Percentiles rank a stretch among this genome's conserved stretches.
These are phyloP conservation scores for Hygrophorus pudorinus DNA, from an alignment of 768 basidiomycete species.

Conservation along the genomic window DNA sequence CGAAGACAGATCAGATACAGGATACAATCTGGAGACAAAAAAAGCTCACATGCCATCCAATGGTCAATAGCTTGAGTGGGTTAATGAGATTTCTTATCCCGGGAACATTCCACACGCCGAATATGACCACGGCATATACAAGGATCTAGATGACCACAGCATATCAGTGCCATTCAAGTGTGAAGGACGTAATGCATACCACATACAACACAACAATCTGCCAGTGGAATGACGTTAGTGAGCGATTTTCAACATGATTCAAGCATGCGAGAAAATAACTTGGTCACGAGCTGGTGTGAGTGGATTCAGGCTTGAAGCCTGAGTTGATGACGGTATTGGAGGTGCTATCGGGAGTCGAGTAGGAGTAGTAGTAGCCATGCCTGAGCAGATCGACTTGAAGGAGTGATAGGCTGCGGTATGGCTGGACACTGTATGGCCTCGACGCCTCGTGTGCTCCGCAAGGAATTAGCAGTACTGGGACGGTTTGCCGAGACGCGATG, in stretches of 20 bases:
- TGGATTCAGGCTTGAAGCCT: constrained; percentile 27
- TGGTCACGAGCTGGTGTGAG: constrained; percentile 64
- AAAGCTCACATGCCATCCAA: constrained; percentile 54
- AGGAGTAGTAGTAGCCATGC: constrained; percentile 17
- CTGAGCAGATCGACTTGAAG: background rate
- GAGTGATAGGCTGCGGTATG: background rate
- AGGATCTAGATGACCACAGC: constrained; percentile 43
- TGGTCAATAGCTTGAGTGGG: constrained; percentile 79
- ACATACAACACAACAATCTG: constrained; percentile 72
- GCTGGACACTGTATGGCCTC: background rate
- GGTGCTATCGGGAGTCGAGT: constrained; percentile 35
- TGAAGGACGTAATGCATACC: constrained; percentile 32
- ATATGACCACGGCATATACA: constrained; percentile 78
- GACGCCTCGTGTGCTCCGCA: constrained; percentile 4
- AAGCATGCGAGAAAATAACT: constrained; percentile 27
- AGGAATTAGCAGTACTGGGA: background rate
- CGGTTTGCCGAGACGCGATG: background rate
- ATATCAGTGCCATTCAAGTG: constrained; percentile 4
- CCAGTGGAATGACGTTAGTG: constrained; percentile 8
- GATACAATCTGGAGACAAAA: no score
- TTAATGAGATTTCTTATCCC: constrained; percentile 69
- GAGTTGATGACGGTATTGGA: constrained; percentile 27
- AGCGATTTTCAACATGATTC: constrained; percentile 15
- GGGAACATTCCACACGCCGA: constrained; percentile 84
- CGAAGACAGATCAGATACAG: no score